Conservation (phyloP, 2,329 filamentous ascomycete genomes). For the Dactylonectria estremocensis region DNA sequence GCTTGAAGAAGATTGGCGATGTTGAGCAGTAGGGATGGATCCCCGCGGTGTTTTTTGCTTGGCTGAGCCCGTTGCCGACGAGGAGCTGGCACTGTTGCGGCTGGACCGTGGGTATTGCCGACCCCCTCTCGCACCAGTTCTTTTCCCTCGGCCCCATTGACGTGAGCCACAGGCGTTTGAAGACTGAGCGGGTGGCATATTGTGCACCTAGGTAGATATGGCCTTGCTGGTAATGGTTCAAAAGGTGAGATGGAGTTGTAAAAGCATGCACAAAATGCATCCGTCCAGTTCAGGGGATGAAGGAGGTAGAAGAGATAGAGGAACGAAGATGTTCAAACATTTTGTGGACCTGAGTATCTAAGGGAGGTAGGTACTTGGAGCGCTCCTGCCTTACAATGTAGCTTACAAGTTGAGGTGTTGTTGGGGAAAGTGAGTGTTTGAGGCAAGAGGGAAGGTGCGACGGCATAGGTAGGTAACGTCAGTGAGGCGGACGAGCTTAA, state of each 20-base stretch:
- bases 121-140: constrained; percentile 9
- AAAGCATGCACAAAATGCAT: not conserved
- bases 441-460: not conserved
- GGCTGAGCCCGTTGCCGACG: constrained; percentile 24
- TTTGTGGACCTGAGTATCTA: not conserved
- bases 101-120: constrained; percentile 10
- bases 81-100: constrained; percentile 20
- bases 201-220: not conserved
- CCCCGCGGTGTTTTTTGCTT: constrained; percentile 10
- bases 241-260: not conserved
- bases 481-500: not conserved
- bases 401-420: not conserved
- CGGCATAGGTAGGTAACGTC: not conserved
- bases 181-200: constrained; percentile 34
- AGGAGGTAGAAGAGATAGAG: not conserved
- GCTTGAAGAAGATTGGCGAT: not conserved
- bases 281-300: not conserved
- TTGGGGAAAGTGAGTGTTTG: not conserved
- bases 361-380: not conserved
- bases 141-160: constrained; percentile 28
- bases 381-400: not conserved
- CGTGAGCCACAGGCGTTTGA: constrained; percentile 28
- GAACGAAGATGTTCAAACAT: not conserved
- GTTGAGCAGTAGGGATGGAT: not conserved
- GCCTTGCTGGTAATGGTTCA: not conserved